A percentile compares a stretch with the other conserved stretches of the same genome.
Conservation (phyloP, 768 basidiomycete genomes). For the Macrolepiota fuliginosa region DNA sequence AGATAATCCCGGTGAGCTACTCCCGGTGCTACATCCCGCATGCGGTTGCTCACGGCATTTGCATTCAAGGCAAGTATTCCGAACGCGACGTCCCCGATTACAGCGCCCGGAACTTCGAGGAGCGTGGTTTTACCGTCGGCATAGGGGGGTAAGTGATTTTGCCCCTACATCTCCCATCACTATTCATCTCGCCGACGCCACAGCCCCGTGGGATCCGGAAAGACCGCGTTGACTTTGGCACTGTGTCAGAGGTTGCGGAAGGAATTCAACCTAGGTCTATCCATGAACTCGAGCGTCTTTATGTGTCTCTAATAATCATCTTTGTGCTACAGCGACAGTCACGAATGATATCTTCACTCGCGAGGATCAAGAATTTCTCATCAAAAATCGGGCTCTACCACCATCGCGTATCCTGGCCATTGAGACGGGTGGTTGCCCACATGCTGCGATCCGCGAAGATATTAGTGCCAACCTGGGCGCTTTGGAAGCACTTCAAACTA, state of each 20-base stretch:
- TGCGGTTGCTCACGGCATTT: not conserved
- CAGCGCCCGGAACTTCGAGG: constrained; percentile 76
- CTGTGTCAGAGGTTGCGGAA: constrained; percentile 80
- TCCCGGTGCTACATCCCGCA: not conserved
- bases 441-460: constrained; percentile 97
- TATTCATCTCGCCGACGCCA: not conserved
- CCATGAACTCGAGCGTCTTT: not conserved
- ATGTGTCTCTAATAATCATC: not conserved
- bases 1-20: constrained; percentile 71
- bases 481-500: constrained; percentile 89
- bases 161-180: not conserved
- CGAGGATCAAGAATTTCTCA: constrained; percentile 97
- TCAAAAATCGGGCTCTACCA: constrained; percentile 87
- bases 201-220: constrained; percentile 97
- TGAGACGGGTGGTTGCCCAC: constrained; percentile 97
- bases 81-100: constrained; percentile 95
- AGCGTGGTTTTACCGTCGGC: constrained; percentile 95
- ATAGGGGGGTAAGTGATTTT: constrained; percentile 79
- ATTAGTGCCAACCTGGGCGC: constrained; percentile 97
- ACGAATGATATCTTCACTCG: constrained; percentile 99
- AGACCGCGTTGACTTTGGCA: constrained; percentile 91
- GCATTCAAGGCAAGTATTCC: constrained; percentile 72
- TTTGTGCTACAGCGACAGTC: constrained; percentile 63
- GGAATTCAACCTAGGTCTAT: constrained; percentile 87
- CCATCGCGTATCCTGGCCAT: constrained; percentile 88